Evolutionary conservation across 192 early-diverging fungal species (phyloP).

Genomic region (Backusella australiensis): DNA sequence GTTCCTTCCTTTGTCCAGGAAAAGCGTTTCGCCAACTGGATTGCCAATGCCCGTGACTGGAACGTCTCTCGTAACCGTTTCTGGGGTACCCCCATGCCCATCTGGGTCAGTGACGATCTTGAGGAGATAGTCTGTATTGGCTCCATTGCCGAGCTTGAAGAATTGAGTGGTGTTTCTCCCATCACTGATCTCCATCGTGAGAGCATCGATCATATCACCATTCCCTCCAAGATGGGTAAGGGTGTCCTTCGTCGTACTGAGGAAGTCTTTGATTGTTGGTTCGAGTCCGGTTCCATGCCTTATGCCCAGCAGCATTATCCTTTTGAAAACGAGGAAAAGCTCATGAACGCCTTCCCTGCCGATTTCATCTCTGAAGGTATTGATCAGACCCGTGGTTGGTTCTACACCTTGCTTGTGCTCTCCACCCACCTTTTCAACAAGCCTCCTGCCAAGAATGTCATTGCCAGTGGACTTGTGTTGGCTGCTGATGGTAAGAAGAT

Average conservation of each 20-base stretch:
- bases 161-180: constrained; percentile 78
- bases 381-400: constrained; percentile 99
- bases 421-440: constrained; percentile 94
- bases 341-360: constrained; percentile 89
- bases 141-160: constrained; percentile 86
- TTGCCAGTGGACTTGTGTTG: constrained; percentile 94
- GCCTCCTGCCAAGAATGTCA: constrained; percentile 96
- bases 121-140: constrained; percentile 89
- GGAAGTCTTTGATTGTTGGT: constrained; percentile 99
- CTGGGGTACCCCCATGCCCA: constrained; percentile 99
- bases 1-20: constrained; percentile 96
- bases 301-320: constrained; percentile 99
- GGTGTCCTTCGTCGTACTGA: constrained; percentile 83
- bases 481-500: constrained; percentile 99
- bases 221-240: constrained; percentile 89
- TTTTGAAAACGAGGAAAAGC: constrained; percentile 93
- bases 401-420: constrained; percentile 97
- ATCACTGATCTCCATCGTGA: constrained; percentile 97
- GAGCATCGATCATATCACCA: constrained; percentile 94
- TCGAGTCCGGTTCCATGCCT: constrained; percentile 98
- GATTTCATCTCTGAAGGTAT: constrained; percentile 99
- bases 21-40: constrained; percentile 97
- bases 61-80: constrained; percentile 96
- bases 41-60: constrained; percentile 95
- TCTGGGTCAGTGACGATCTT: constrained; percentile 95